These are phyloP conservation scores for Cladosporium sp. DNA, from an alignment of 2,329 filamentous ascomycete genomes.

Conservation along the genomic window DNA sequence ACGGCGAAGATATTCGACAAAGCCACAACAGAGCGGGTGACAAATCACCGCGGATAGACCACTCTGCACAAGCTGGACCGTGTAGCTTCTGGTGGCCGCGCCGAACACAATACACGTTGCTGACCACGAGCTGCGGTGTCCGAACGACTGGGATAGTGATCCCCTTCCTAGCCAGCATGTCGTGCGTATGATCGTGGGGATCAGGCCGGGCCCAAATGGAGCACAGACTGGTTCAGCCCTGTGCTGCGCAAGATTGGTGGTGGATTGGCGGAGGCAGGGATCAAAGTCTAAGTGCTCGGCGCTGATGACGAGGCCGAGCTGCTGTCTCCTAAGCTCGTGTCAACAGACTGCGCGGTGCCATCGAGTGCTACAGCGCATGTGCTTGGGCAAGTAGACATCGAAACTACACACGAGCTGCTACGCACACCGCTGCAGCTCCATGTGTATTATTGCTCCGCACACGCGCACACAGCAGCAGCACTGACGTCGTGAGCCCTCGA, in stretches of 20 bases:
- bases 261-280: not conserved
- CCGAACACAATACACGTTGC: no score
- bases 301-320: not conserved
- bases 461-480: not conserved
- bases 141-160: not conserved
- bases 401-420: not conserved
- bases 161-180: not conserved
- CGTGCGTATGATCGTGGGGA: not conserved
- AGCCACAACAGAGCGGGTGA: no score
- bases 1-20: not conserved
- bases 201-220: not conserved
- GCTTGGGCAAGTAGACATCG: no score
- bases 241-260: not conserved
- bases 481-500: not conserved
- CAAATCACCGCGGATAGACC: no score
- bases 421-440: not conserved
- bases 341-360: not conserved
- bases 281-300: not conserved
- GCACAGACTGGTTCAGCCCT: not conserved
- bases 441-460: not conserved
- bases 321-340: not conserved
- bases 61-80: no score
- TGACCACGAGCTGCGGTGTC: not conserved
- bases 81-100: no score
- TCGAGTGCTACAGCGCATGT: not conserved